Conservation (phyloP, 2,329 filamentous ascomycete genomes). For the Pseudogymnoascus sp. region DNA sequence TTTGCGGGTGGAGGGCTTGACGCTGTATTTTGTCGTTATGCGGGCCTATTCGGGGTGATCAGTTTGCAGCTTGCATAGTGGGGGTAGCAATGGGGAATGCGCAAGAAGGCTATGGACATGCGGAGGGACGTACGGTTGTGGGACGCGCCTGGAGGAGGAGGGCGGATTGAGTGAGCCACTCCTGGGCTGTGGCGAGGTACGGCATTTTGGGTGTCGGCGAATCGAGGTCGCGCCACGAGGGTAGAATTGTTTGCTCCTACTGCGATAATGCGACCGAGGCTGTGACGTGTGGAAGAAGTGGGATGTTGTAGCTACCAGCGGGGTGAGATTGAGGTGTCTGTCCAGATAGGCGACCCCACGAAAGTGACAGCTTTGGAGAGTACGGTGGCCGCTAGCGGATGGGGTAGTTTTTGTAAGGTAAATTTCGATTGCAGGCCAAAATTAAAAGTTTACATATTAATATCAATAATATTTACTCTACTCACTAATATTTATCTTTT, state of each 20-base stretch:
- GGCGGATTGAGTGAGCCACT: conserved; percentile 84
- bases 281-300: neutral
- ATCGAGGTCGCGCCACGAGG: neutral
- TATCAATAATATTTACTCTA: neutral
- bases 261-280: neutral
- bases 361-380: conserved; percentile 1
- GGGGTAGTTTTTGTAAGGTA: neutral
- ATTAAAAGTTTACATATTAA: neutral
- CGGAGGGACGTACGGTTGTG: conserved; percentile 56
- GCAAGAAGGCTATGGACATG: neutral
- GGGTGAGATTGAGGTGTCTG: neutral
- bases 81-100: conserved; percentile 12
- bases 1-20: conserved; percentile 40
- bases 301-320: conserved; percentile 2
- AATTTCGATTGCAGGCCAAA: neutral
- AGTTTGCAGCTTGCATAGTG: conserved; percentile 1
- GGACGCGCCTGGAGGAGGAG: conserved; percentile 82
- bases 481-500: too few species aligned
- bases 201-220: conserved; percentile 51
- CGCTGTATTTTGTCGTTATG: conserved; percentile 88
- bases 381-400: conserved; percentile 1
- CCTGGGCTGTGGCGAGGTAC: conserved; percentile 71
- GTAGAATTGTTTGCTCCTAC: neutral
- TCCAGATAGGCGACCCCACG: conserved; percentile 6
- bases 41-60: conserved; percentile 52